Percentiles rank a stretch among this genome's conserved stretches.
These are phyloP conservation scores for Papiliotrema laurentii DNA, from an alignment of 1,284 basidiomycete species.

Conservation along the genomic window DNA sequence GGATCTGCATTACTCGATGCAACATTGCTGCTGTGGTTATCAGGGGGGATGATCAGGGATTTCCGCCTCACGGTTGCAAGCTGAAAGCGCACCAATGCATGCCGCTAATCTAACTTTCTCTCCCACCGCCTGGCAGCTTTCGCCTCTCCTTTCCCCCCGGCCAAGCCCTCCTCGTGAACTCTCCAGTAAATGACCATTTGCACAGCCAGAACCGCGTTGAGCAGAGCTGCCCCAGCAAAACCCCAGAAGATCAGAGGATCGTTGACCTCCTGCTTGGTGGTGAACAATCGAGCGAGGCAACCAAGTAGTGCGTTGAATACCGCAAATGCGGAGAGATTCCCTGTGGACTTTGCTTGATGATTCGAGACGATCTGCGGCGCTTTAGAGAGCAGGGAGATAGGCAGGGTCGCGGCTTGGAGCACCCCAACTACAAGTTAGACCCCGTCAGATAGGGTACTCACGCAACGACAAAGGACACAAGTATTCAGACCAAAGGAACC, in stretches of 20 bases:
- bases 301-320: conserved; percentile 72
- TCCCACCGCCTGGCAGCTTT: conserved; percentile 14
- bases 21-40: no score
- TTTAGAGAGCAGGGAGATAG: conserved; percentile 78
- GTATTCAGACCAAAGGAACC: conserved; percentile 52
- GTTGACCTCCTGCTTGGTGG: conserved; percentile 77
- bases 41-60: no score
- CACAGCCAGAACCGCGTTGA: conserved; percentile 71
- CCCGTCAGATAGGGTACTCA: conserved; percentile 17
- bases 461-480: conserved; percentile 36
- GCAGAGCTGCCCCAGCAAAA: conserved; percentile 68
- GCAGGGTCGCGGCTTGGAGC: conserved; percentile 73
- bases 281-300: conserved; percentile 83
- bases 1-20: no score
- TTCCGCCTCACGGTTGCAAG: no score
- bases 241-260: conserved; percentile 73
- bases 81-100: no score
- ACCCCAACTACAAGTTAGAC: conserved; percentile 48
- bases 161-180: conserved; percentile 12
- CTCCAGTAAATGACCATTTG: conserved; percentile 83
- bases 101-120: conserved; percentile 36
- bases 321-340: conserved; percentile 84
- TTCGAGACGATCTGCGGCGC: conserved; percentile 82
- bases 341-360: conserved; percentile 66
- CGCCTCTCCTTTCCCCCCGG: not conserved